Conservation (phyloP, 257 asterid genomes). For the Nicotiana knightiana region DNA sequence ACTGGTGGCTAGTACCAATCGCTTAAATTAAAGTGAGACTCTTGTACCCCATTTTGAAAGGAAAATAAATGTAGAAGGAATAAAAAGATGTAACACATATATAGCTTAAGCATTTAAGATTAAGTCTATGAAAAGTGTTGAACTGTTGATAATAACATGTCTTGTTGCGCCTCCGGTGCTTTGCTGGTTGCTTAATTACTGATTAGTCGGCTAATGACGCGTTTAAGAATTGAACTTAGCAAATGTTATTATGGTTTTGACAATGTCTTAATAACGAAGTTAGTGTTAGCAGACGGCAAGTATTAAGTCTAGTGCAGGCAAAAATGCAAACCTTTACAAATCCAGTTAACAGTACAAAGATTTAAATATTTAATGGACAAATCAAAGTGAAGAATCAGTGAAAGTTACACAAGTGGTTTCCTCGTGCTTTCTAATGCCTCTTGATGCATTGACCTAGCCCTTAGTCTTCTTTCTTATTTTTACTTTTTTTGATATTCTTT, state of each 20-base stretch:
- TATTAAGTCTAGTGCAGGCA: neutral
- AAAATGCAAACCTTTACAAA: neutral
- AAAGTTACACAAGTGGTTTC: constrained; percentile 24
- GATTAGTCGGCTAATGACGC: constrained; percentile 40
- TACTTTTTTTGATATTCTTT: neutral
- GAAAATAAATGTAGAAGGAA: neutral
- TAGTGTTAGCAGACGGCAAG: constrained; percentile 17
- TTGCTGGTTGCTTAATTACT: neutral
- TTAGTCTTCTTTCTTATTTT: neutral
- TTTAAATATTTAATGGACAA: neutral
- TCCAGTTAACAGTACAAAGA: neutral
- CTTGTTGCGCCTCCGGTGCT: neutral
- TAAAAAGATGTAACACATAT: neutral
- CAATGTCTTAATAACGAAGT: constrained; percentile 21
- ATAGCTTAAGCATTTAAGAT: neutral
- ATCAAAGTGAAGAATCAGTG: constrained; percentile 9
- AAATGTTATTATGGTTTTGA: constrained; percentile 12
- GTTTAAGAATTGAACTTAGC: constrained; percentile 16
- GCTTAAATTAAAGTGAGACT: no score
- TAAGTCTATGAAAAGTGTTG: neutral
- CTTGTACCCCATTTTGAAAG: neutral
- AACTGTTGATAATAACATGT: neutral
- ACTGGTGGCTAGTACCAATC: no score
- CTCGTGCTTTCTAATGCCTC: constrained; percentile 4
- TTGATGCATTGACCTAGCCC: neutral